Evolutionary conservation across 2,329 filamentous ascomycete genomes (phyloP), one percentile per base, ranked within the genome.

Genomic region (Lecanicillium sp.): DNA sequence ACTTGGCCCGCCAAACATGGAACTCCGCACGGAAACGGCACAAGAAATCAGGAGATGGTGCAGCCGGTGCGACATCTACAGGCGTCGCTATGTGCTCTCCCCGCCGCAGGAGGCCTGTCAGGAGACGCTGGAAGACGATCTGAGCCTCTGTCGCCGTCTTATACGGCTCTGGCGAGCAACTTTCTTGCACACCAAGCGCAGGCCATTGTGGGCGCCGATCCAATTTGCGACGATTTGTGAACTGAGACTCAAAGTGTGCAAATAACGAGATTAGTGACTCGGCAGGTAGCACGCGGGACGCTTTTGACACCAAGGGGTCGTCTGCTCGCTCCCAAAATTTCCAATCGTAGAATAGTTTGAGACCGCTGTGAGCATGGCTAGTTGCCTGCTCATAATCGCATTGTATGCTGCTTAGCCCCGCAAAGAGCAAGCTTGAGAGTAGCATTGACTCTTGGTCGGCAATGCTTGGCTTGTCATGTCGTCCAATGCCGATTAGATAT

Each of bases 331-430:
- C 34, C 37, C 33, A 37, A 19, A 37, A 27, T 7, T 27, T 22
- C 37, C 34, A 40, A 30, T 43, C 37, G 29, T 37, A 33, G 13
- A 39, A 40, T 2, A 40, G 41, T 34, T 38, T 17, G 17, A 40
- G 22, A n/a, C 37, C 30, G 25, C 17, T 40, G n/a, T 28, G 16
- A 15, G 37, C 28, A 25, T 40, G 41, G 33, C 40, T 35, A 14
- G 39, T 14, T 3, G 37, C 22, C 33, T 39, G 37, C 16, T 9
- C 15, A 11, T 35, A 17, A 18, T 35, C 30, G 12, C 25, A 29
- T 12, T 30, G 33, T 25, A 28, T 13, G n/a, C 28, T 40, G 29
- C 37, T 33, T 19, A 34, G 37, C 9, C 29, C 34, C 2, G 29
- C 29, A 20, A 40, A 31, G 4, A 42, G 36, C n/a, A 42, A n/a